phyloP scores from a whole-genome alignment of 768 basidiomycete species.

The Suillus americanus region DNA sequence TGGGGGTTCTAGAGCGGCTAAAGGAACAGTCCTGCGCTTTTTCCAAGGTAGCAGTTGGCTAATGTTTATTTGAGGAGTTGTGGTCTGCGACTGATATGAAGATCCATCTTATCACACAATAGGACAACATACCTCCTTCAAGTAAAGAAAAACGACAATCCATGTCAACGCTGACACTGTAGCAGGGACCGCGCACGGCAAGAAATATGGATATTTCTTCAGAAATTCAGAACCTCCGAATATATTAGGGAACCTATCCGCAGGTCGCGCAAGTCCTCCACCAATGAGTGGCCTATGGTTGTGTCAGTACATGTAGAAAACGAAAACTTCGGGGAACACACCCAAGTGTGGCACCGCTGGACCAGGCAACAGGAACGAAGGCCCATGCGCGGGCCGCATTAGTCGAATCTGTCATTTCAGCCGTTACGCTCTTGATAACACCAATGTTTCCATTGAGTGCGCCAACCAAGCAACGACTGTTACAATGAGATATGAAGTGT shows the following conservation, averaged over 20 bases:
- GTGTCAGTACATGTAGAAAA: constrained; percentile 6
- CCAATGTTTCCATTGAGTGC: constrained; percentile 58
- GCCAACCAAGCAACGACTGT: constrained; percentile 45
- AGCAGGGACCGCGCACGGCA: constrained; percentile 66
- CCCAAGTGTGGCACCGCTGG: constrained; percentile 42
- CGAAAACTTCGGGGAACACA: constrained; percentile 21
- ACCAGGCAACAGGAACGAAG: constrained; percentile 54
- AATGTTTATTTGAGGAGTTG: background rate
- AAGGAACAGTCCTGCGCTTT: background rate
- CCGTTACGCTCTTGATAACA: constrained; percentile 45
- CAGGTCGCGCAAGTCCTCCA: constrained; percentile 60
- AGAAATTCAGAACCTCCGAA: constrained; percentile 61
- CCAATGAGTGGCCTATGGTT: constrained; percentile 63
- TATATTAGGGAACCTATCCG: constrained; percentile 59
- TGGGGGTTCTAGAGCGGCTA: background rate
- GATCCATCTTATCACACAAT: background rate
- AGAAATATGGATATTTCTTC: constrained; percentile 69
- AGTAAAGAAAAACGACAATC: constrained; percentile 47
- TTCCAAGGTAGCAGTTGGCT: background rate
- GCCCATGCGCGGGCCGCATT: constrained; percentile 46
- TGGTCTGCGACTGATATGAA: background rate
- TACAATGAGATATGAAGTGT: background rate
- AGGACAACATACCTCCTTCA: constrained; percentile 48
- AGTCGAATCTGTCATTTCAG: constrained; percentile 40
- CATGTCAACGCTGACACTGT: constrained; percentile 51